phyloP scores from a whole-genome alignment of 345 rosid genomes.

The Eucalyptus fibrosa region DNA sequence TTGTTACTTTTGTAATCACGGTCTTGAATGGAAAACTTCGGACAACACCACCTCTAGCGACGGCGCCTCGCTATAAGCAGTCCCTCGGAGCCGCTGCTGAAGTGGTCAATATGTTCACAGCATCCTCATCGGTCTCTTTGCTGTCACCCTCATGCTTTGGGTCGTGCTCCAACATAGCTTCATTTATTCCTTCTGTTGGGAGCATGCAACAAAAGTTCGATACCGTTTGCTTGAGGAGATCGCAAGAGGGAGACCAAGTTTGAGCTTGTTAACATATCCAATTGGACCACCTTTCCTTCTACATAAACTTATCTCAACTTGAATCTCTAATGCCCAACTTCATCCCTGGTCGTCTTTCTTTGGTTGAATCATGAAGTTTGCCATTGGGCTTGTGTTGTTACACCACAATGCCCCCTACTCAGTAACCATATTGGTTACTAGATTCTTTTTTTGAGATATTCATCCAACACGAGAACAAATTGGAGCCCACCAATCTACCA shows the following conservation, averaged over 20 bases:
- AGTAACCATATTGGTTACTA: background rate
- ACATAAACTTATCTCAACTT: background rate
- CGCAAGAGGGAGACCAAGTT: background rate
- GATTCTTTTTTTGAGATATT: background rate
- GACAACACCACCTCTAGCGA: background rate
- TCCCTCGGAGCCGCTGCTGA: background rate
- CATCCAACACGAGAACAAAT: background rate
- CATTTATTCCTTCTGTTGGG: background rate
- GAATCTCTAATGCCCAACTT: background rate
- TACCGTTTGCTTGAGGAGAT: background rate
- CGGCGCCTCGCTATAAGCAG: background rate
- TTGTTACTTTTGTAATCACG: background rate
- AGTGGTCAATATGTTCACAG: background rate
- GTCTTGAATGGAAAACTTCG: background rate
- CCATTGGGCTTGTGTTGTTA: background rate
- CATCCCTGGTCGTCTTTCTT: background rate
- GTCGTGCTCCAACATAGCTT: background rate
- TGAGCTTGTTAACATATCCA: background rate
- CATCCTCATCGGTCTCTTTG: background rate
- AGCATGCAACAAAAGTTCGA: too few relatives aligned
- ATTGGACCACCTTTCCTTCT: background rate
- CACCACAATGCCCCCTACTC: background rate
- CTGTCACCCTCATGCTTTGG: background rate
- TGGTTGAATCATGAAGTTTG: background rate
- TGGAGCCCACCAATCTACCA: background rate